Conservation (phyloP, 371 early-diverging fungal species). For the Fennellomyces sp. region DNA sequence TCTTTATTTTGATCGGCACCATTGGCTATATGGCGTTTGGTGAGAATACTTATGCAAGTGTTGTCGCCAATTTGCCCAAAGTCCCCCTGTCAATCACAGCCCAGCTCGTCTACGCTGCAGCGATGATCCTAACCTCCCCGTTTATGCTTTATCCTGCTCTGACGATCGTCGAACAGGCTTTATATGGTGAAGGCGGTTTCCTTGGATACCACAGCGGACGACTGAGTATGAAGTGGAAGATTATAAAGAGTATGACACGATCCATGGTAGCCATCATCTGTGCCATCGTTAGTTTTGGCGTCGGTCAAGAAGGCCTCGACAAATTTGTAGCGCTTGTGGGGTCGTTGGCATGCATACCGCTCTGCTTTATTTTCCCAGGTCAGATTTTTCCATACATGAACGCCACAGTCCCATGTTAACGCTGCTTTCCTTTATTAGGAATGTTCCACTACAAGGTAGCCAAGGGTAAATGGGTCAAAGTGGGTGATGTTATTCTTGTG, state of each 20-base stretch:
- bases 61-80: constrained; percentile 69
- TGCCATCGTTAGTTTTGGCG: constrained; percentile 62
- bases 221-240: constrained; percentile 47
- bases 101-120: constrained; percentile 75
- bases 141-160: constrained; percentile 78
- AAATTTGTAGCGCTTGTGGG: constrained; percentile 73
- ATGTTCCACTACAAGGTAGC: constrained; percentile 68
- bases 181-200: constrained; percentile 29
- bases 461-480: constrained; percentile 26
- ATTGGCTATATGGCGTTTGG: constrained; percentile 80
- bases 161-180: constrained; percentile 63
- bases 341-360: constrained; percentile 44
- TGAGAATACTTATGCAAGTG: constrained; percentile 65
- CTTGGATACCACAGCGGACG: constrained; percentile 39
- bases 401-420: background rate
- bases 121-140: constrained; percentile 80
- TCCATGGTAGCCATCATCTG: constrained; percentile 54
- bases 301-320: constrained; percentile 66
- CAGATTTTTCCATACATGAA: constrained; percentile 23
- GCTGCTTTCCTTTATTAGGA: constrained; percentile 6
- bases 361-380: constrained; percentile 55
- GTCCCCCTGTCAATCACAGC: constrained; percentile 53
- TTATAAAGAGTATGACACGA: constrained; percentile 69
- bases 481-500: constrained; percentile 47
- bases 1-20: constrained; percentile 71